A percentile compares a stretch with the other conserved stretches of the same genome.
These are phyloP conservation scores for Phytopythium oedochilum DNA, from an alignment of 352 stramenopile species.

Conservation along the genomic window DNA sequence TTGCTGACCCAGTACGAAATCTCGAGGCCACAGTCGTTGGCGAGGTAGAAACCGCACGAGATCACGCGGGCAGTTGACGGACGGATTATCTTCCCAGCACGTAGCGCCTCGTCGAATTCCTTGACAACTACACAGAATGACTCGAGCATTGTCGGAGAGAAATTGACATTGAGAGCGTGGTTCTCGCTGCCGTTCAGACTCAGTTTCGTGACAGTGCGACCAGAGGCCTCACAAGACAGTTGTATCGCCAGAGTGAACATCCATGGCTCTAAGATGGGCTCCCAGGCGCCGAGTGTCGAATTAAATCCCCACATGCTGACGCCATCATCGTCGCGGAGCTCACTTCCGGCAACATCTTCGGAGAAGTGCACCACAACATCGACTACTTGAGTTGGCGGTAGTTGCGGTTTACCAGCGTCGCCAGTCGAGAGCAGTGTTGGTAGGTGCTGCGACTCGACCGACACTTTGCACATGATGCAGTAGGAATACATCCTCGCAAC, in stretches of 20 bases:
- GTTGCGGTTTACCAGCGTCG: neutral
- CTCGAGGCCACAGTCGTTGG: constrained; percentile 54
- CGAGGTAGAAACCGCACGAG: constrained; percentile 77
- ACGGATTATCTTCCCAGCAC: constrained; percentile 10
- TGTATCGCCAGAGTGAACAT: constrained; percentile 46
- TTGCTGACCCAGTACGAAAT: constrained; percentile 42
- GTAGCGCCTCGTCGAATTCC: constrained; percentile 45
- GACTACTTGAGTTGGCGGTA: constrained; percentile 8
- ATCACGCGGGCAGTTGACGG: constrained; percentile 60
- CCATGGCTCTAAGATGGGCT: constrained; percentile 76
- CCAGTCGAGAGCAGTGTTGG: neutral
- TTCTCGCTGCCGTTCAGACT: constrained; percentile 47
- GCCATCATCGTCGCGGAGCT: constrained; percentile 61
- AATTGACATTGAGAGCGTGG: constrained; percentile 64
- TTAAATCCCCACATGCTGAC: constrained; percentile 81
- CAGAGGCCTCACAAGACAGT: constrained; percentile 29
- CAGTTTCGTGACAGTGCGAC: constrained; percentile 48
- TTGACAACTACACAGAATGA: constrained; percentile 53
- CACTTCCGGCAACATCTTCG: constrained; percentile 30
- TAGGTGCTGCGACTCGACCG: constrained; percentile 18
- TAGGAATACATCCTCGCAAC: constrained; percentile 61
- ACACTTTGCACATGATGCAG: constrained; percentile 60
- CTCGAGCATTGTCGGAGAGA: constrained; percentile 61
- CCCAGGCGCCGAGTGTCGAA: constrained; percentile 63
- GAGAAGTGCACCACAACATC: constrained; percentile 56